Percentiles rank a stretch among this genome's conserved stretches.
Evolutionary conservation across 106 monocot species (phyloP).

Genomic region (Dendrobium catenatum): DNA sequence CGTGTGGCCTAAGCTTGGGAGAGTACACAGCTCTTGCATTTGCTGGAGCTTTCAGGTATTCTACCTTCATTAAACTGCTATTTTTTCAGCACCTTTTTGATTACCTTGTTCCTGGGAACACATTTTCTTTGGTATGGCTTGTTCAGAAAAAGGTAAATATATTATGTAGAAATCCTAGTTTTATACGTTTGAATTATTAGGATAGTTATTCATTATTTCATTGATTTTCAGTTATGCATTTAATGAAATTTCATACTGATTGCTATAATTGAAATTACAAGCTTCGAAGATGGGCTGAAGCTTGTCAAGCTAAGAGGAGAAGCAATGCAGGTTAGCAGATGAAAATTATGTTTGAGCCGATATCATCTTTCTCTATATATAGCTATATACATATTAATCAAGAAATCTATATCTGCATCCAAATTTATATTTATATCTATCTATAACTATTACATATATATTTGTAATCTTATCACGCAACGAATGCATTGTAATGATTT

Average conservation of each 20-base stretch:
- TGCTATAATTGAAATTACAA: constrained; percentile 11
- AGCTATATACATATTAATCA: background rate
- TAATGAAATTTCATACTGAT: background rate
- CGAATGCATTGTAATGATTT: background rate
- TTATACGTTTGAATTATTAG: background rate
- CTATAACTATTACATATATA: too few species aligned
- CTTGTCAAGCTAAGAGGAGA: constrained; percentile 98
- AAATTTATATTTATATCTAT: constrained; percentile 1
- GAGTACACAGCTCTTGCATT: constrained; percentile 98
- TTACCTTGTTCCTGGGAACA: background rate
- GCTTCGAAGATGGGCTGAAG: constrained; percentile 99
- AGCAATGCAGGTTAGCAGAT: constrained; percentile 82
- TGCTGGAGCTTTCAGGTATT: constrained; percentile 92
- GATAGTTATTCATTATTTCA: background rate
- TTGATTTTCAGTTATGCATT: background rate
- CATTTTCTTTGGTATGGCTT: background rate
- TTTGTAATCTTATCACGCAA: background rate
- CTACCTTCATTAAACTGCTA: background rate
- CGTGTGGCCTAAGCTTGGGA: constrained; percentile 93
- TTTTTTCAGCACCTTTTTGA: background rate
- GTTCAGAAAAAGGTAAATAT: background rate
- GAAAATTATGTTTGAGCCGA: constrained; percentile 5
- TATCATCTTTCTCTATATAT: background rate
- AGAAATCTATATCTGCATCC: background rate
- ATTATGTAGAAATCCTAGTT: background rate